Base-by-base conservation (phyloP, 2,329 filamentous ascomycete genomes). In the Aspergillus sojae region DNA sequence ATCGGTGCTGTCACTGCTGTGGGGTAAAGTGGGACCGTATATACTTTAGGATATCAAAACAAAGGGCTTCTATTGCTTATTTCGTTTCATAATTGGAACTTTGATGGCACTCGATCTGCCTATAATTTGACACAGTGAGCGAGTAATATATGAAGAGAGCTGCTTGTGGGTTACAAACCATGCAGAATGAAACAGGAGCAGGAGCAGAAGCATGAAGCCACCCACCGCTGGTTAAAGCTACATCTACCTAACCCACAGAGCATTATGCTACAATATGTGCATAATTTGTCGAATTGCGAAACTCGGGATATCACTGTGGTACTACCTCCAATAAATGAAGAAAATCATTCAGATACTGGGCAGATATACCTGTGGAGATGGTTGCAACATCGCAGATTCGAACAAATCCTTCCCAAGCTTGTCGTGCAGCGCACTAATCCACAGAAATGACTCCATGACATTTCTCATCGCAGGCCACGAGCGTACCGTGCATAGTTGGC, bases 361-460 rank as follows among this genome's bases (percentile, higher is more conserved):
- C 5, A 39, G n/a, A 6, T 55, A 32, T 9, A 55, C 5, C 2
- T 55, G 5, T 7, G 34, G 32, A 28, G 52, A 10, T 5, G 5
- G 11, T 28, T 6, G 34, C 7, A 9, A 39, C 52, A 39, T 16
- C 7, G 21, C 32, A 2, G 52, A 39, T 16, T 61, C 23, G 19
- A 56, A 61, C 0, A 61, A 21, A 10, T 57, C 59, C 30, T 57
- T 56, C 6, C 59, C 59, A 5, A 28, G n/a, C 30, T 28, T 2
- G 21, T 61, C 58, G 30, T 61, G 41, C 12, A 61, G 30, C 16
- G 30, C 30, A 12, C 30, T 21, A 3, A 61, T 50, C 52, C 59
- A 61, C 16, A 61, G 21, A 12, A 48, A 61, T 11, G 59, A 61
- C 5, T 36, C 53, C 39, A 56, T 12, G 5, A 56, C n/a, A 10